Evolutionary conservation across 805 yeast genomes (phyloP), one percentile per base, ranked within the genome.

Genomic region (Saturnispora ahearnii): DNA sequence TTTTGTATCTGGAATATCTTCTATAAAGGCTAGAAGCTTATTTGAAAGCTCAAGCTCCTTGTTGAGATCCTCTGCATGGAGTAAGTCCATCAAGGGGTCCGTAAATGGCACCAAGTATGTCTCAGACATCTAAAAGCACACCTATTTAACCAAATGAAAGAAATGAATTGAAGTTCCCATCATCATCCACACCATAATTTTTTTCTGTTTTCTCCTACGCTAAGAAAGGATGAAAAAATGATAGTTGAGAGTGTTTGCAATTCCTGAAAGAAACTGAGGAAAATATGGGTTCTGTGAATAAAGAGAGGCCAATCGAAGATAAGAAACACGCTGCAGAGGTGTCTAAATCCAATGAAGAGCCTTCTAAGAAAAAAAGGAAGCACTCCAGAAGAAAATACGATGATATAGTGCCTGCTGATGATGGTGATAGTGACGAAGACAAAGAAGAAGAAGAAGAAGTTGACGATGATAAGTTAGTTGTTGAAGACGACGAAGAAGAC

Each of bases 401-500:
- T 9, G 61, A 59, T 13, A 43, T 54, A 11, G 53, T 53, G 18
- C 56, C 55, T 34, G 55, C 56, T 12, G 60, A 55, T 22, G 55
- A 53, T 3, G 55, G 58, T 22, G 58, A 54, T 24, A 57, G 57
- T 9, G 62, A 56, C 9, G 66, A 58, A 12, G 61, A 78, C 69
- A 44, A 53, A n/a, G 52, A 77, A n/a, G 52, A 77, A n/a, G 52
- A 77, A 12, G 71, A 63, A 4, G 76, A 63, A 15, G 70, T 74
- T 44, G 81, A 77, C 54, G 82, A 74, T 40, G 78, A 77, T 52
- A 59, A 74, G 44, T 72, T 76, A 38, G 68, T 73, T 31, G 82
- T 74, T 33, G 88, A 78, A 21, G 87, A 80, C 13, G 81, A 74
- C 21, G 89, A 80, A 24, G 93, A 85, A 33, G 95, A 86, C 58